Evolutionary conservation across 139 green algal species (phyloP), one percentile per base, ranked within the genome.

Genomic region (Tetradesmus obliquus): DNA sequence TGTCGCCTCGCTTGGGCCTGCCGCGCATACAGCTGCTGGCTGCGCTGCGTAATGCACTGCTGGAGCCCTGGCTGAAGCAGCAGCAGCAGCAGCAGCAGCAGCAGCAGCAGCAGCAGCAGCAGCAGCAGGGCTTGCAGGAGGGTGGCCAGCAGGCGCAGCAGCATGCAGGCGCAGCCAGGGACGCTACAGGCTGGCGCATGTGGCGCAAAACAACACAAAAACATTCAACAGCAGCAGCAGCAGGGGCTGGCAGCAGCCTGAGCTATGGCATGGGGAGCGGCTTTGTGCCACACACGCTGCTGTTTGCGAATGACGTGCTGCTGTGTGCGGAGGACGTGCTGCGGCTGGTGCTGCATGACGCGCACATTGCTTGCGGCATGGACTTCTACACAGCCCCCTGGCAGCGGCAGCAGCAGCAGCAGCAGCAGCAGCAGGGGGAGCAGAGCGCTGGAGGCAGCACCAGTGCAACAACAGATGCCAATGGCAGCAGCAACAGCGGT

Each of bases 291-390:
- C 91, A 94, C 10, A 72, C 82, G 7, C 24, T 97, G 1, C 83
- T 96, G 8, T 97, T 97, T 91, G 86, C 95, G 13, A 97, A 97
- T 82, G 95, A 97, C 72, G 95, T 97, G 3, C 95, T 92, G 66
- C 95, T 96, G 54, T 97, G 95, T 86, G 91, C 94, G 19, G 55
- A 82, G 15, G 93, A 95, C 71, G 82, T 93, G 60, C 45, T 94
- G 84, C 92, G 93, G 62, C 90, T 96, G 86, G 58, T 91, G 17
- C 6, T 54, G 45, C 89, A 95, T 54, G 54, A 92, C 32, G 90
- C 86, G 17, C 90, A 95, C 90, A 91, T 97, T 13, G 95, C 88
- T 1, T 97, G 95, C 51, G 95, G 94, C 24, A 84, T 97, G 88
- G 95, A 97, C 62, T 95, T 95, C n/a, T 85, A 90, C 71, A 80